Percentiles rank a stretch among this genome's conserved stretches.
Conservation (phyloP, 2,329 filamentous ascomycete species). For the Stachybotrys chartarum region DNA sequence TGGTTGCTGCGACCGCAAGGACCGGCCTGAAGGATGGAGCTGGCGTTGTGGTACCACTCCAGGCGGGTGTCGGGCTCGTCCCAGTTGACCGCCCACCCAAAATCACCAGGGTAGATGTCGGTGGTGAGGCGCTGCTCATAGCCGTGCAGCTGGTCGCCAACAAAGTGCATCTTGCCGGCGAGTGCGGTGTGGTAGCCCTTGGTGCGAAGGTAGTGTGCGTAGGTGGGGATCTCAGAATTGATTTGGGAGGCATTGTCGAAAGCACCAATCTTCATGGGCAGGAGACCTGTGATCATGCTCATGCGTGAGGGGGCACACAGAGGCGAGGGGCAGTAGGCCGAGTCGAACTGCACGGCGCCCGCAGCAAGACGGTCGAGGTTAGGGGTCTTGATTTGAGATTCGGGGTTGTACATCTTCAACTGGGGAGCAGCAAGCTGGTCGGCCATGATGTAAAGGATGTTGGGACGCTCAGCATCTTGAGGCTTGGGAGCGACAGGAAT, state of each 20-base stretch:
- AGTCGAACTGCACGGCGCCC: constrained; percentile 82
- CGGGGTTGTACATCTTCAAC: constrained; percentile 84
- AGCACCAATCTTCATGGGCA: constrained; percentile 85
- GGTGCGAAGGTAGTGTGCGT: constrained; percentile 81
- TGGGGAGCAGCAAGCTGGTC: constrained; percentile 89
- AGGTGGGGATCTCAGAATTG: constrained; percentile 77
- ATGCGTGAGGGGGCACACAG: constrained; percentile 89
- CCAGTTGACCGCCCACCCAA: constrained; percentile 95
- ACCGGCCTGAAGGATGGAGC: constrained; percentile 84
- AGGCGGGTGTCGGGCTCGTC: constrained; percentile 78
- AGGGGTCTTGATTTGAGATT: constrained; percentile 86
- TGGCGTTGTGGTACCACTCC: constrained; percentile 96
- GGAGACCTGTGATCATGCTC: constrained; percentile 87
- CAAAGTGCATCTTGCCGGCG: constrained; percentile 96
- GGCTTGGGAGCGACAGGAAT: constrained; percentile 11
- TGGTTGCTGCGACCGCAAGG: constrained; percentile 88
- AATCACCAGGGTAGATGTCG: constrained; percentile 91
- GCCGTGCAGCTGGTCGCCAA: constrained; percentile 88
- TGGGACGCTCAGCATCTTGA: constrained; percentile 24
- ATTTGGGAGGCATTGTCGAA: constrained; percentile 90
- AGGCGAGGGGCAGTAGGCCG: constrained; percentile 88
- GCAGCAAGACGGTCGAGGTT: constrained; percentile 79
- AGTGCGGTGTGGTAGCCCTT: constrained; percentile 85
- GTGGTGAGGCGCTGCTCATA: constrained; percentile 90
- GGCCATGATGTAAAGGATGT: constrained; percentile 79